phyloP scores from a whole-genome alignment of 2,329 filamentous ascomycete species.

The Colletotrichum camelliae region DNA sequence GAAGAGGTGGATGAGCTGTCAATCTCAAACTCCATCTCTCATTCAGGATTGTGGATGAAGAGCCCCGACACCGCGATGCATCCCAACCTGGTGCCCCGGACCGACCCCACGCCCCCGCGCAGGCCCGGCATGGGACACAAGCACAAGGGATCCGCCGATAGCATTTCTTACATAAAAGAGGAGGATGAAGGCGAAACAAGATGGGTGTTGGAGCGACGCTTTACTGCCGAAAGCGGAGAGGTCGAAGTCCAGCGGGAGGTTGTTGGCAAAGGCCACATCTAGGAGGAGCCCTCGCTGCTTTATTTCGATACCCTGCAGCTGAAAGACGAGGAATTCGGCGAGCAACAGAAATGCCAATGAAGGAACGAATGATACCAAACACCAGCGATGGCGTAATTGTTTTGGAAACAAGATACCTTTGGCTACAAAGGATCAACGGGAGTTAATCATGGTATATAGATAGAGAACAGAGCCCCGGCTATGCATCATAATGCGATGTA shows the following conservation, averaged over 20 bases:
- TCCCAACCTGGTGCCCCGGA: constrained; percentile 23
- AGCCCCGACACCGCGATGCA: constrained; percentile 20
- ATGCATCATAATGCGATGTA: not conserved
- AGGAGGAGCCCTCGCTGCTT: constrained; percentile 11
- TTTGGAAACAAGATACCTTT: constrained; percentile 5
- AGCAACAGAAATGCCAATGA: not conserved
- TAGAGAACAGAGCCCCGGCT: constrained; percentile 5
- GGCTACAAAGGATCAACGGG: not conserved
- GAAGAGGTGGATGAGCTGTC: constrained; percentile 32
- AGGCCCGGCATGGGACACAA: constrained; percentile 48
- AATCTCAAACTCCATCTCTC: constrained; percentile 25
- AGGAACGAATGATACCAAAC: not conserved
- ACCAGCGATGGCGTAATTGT: constrained; percentile 3
- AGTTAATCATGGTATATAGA: not conserved
- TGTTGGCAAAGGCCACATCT: constrained; percentile 61
- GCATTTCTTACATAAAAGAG: constrained; percentile 72
- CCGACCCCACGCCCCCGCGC: constrained; percentile 19
- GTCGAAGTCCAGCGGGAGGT: constrained; percentile 69
- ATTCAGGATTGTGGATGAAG: constrained; percentile 30
- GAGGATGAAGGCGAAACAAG: constrained; percentile 63
- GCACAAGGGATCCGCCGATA: constrained; percentile 66
- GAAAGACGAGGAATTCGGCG: not conserved
- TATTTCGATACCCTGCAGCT: not conserved
- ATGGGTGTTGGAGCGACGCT: constrained; percentile 73
- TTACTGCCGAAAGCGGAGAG: constrained; percentile 70